A percentile compares a stretch with the other conserved stretches of the same genome.
These are phyloP conservation scores for Calonectria naviculata DNA, from an alignment of 2,329 filamentous ascomycete species.

Conservation along the genomic window DNA sequence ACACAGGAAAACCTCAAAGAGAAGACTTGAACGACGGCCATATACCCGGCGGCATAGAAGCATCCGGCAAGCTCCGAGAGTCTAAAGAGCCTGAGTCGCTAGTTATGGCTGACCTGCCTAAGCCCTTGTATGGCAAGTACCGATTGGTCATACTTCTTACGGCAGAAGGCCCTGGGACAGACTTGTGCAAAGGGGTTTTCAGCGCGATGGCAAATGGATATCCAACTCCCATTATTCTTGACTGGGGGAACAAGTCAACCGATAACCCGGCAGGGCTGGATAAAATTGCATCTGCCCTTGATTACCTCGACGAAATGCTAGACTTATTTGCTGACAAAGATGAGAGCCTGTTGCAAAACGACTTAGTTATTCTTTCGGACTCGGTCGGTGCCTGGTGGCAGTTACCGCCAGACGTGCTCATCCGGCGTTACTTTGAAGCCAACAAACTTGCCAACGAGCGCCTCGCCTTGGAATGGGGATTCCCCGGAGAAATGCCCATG, in stretches of 20 bases:
- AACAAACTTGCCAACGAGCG: neutral
- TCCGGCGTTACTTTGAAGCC: neutral
- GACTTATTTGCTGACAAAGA: neutral
- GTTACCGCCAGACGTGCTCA: neutral
- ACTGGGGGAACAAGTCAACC: neutral
- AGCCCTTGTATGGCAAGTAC: neutral
- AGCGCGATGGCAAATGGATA: neutral
- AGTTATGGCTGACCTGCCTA: neutral
- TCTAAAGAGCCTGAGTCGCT: too few species aligned
- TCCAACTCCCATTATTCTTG: neutral
- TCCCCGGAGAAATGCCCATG: neutral
- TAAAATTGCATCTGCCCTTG: neutral
- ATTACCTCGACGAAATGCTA: neutral
- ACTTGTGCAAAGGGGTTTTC: neutral
- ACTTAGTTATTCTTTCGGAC: neutral
- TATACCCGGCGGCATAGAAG: neutral
- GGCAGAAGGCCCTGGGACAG: neutral
- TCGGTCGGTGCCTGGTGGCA: neutral
- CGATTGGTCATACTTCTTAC: neutral
- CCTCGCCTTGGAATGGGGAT: neutral
- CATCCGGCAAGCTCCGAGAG: too few species aligned
- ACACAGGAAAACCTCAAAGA: neutral
- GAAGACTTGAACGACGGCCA: neutral
- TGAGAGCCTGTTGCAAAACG: neutral
- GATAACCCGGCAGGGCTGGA: neutral